Conservation (phyloP, 768 basidiomycete species). For the Lentinus tigrinus region DNA sequence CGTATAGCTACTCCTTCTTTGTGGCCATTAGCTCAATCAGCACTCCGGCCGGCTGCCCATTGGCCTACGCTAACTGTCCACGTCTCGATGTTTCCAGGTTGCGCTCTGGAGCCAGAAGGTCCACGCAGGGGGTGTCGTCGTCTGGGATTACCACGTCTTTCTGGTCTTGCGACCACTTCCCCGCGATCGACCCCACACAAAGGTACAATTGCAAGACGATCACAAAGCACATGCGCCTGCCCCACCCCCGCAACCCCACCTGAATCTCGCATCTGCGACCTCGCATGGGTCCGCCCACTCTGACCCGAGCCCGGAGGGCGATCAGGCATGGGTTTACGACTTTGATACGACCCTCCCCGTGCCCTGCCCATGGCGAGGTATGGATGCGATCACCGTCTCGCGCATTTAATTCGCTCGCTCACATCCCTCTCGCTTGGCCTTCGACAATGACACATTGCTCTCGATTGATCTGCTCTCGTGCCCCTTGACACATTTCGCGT, state of each 20-base stretch:
- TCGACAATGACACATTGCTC: neutral
- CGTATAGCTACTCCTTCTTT: neutral
- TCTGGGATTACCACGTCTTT: slow-evolving; percentile 80
- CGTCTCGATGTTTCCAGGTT: slow-evolving; percentile 39
- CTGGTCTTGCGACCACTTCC: slow-evolving; percentile 45
- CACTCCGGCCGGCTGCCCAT: neutral
- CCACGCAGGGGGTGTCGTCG: slow-evolving; percentile 40
- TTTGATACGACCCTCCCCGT: slow-evolving; percentile 53
- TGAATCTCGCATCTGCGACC: neutral
- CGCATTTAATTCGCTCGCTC: neutral
- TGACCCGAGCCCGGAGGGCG: neutral
- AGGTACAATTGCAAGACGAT: neutral
- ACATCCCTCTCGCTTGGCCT: neutral
- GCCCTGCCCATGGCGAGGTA: slow-evolving; percentile 55
- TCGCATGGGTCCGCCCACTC: neutral
- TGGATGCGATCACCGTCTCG: slow-evolving; percentile 12
- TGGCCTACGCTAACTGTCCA: neutral
- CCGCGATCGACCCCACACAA: neutral
- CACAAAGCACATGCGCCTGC: neutral
- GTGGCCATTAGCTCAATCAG: neutral
- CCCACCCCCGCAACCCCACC: neutral
- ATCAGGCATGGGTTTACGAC: slow-evolving; percentile 62
- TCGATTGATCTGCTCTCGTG: neutral
- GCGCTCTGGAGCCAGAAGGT: slow-evolving; percentile 63
- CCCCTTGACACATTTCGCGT: neutral